Evolutionary conservation across 495 filamentous ascomycete genomes (phyloP).

Genomic region (Margaritispora aquatica): DNA sequence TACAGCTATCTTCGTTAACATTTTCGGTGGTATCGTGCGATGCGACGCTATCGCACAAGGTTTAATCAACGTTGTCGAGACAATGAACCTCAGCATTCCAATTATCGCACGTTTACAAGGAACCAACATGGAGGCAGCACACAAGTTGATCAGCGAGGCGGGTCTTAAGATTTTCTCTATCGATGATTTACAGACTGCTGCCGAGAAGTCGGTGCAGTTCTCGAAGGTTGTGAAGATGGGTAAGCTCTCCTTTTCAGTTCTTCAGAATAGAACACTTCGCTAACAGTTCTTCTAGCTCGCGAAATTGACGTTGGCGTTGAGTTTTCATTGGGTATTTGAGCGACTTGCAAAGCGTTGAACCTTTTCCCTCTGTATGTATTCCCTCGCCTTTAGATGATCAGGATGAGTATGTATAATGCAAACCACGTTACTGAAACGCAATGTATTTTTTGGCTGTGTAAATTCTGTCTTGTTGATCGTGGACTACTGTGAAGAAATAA

Average conservation of each 20-base stretch:
- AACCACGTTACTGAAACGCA: not conserved
- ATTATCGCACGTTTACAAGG: slow-evolving; percentile 96
- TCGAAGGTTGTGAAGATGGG: slow-evolving; percentile 98
- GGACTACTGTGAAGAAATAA: too few relatives aligned
- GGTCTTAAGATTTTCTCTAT: slow-evolving; percentile 99
- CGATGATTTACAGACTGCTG: slow-evolving; percentile 93
- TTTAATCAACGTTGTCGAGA: slow-evolving; percentile 86
- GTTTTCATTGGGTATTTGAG: slow-evolving; percentile 91
- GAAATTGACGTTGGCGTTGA: slow-evolving; percentile 98
- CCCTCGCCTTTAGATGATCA: slow-evolving; percentile 20
- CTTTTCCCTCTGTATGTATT: slow-evolving; percentile 22
- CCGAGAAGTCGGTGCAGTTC: slow-evolving; percentile 97
- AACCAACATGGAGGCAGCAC: slow-evolving; percentile 96
- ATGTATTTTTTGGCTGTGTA: not conserved
- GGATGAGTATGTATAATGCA: slow-evolving; percentile 24
- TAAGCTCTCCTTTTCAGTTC: slow-evolving; percentile 35
- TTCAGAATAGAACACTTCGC: slow-evolving; percentile 1
- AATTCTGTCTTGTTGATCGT: too few relatives aligned
- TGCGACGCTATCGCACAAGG: slow-evolving; percentile 98
- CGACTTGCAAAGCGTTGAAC: slow-evolving; percentile 13
- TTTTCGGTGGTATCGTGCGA: slow-evolving; percentile 97
- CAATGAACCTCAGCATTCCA: slow-evolving; percentile 90
- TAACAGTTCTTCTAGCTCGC: slow-evolving; percentile 35
- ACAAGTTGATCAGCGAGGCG: slow-evolving; percentile 93
- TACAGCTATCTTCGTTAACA: slow-evolving; percentile 98